Conservation (phyloP, 2,329 filamentous ascomycete genomes). For the Pseudogymnoascus sp. region DNA sequence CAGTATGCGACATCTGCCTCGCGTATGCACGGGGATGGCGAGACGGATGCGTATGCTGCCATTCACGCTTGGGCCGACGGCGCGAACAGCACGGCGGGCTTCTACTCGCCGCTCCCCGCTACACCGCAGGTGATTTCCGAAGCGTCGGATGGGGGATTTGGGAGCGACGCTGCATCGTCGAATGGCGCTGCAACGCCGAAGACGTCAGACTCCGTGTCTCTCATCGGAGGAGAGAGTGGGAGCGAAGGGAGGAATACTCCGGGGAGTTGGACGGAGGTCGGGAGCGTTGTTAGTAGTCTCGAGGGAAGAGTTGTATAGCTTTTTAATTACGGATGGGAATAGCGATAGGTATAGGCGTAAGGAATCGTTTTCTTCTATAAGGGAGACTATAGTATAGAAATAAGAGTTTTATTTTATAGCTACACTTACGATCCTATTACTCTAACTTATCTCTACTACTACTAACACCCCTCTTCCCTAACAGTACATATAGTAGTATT, state of each 20-base stretch:
- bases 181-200: slow-evolving; percentile 47
- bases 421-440: too few relatives aligned
- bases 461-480: too few relatives aligned
- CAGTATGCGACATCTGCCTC: slow-evolving; percentile 48
- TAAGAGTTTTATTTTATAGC: too few relatives aligned
- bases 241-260: slow-evolving; percentile 51
- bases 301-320: neutral
- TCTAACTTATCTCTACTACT: too few relatives aligned
- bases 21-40: slow-evolving; percentile 35
- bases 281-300: slow-evolving; percentile 46
- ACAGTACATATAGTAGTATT: too few relatives aligned
- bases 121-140: slow-evolving; percentile 29
- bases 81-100: slow-evolving; percentile 33
- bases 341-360: neutral
- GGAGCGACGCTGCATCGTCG: slow-evolving; percentile 20
- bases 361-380: too few relatives aligned
- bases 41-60: slow-evolving; percentile 45
- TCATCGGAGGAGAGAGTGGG: slow-evolving; percentile 21
- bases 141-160: slow-evolving; percentile 39
- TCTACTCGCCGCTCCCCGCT: slow-evolving; percentile 54
- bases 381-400: too few relatives aligned
- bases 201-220: slow-evolving; percentile 45
- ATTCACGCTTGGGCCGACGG: slow-evolving; percentile 57
- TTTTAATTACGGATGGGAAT: neutral
- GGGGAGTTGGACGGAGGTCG: slow-evolving; percentile 57